phyloP scores from a whole-genome alignment of 768 basidiomycete species.

The Tylopilus plumbeoviolaceoides region DNA sequence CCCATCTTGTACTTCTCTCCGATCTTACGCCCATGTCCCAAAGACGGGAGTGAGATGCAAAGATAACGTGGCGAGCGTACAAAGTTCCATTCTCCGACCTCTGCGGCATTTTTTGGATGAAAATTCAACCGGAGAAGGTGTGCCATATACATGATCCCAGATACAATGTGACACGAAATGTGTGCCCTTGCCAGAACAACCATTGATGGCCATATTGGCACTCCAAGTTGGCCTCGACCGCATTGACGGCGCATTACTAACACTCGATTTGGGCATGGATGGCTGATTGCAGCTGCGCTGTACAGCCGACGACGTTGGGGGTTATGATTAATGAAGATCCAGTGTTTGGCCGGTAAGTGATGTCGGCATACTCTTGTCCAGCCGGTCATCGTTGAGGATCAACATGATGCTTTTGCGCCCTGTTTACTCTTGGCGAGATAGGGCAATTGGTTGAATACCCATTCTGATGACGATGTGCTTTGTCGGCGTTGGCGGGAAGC shows the following conservation, averaged over 20 bases:
- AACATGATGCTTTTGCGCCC: background rate
- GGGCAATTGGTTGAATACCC: background rate
- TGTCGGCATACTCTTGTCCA: background rate
- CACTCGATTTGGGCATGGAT: slow-evolving; percentile 4
- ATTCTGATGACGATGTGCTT: background rate
- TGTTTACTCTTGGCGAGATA: background rate
- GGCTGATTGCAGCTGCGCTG: background rate
- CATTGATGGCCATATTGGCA: slow-evolving; percentile 32
- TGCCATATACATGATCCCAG: background rate
- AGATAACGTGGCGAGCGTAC: slow-evolving; percentile 41
- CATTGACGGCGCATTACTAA: slow-evolving; percentile 38
- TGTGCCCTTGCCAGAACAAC: slow-evolving; percentile 16
- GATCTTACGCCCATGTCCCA: background rate
- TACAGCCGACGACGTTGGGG: background rate
- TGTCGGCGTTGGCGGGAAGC: background rate
- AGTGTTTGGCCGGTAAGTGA: background rate
- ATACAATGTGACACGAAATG: background rate
- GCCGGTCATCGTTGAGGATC: slow-evolving; percentile 6
- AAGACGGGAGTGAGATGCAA: slow-evolving; percentile 52
- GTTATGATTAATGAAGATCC: slow-evolving; percentile 13
- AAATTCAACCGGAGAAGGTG: slow-evolving; percentile 34
- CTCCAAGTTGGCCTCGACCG: slow-evolving; percentile 48
- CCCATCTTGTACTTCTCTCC: background rate
- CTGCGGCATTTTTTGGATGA: slow-evolving; percentile 36
- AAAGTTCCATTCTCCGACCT: slow-evolving; percentile 43